Evolutionary conservation across 169 alveolate species (phyloP).

Genomic region (Plasmodium reichenowi): DNA sequence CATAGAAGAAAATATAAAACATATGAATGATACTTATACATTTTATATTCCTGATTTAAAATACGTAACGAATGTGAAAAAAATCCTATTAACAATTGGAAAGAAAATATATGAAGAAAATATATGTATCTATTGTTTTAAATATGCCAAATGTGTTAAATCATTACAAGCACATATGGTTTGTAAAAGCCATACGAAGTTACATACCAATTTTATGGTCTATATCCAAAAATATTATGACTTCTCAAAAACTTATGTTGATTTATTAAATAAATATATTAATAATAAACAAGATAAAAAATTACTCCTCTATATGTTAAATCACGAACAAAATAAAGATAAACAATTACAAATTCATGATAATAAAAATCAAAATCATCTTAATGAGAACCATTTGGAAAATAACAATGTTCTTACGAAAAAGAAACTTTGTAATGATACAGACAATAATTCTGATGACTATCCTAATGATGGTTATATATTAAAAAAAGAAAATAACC

Average conservation of each 20-base stretch:
- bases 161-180: slow-evolving; percentile 68
- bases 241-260: slow-evolving; percentile 74
- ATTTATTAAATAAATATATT: slow-evolving; percentile 66
- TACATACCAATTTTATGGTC: slow-evolving; percentile 43
- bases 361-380: not conserved
- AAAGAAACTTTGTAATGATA: not conserved
- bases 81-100: slow-evolving; percentile 75
- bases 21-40: slow-evolving; percentile 79
- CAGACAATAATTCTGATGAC: not conserved
- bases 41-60: slow-evolving; percentile 75
- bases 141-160: slow-evolving; percentile 53
- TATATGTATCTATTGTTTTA: slow-evolving; percentile 79
- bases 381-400: not conserved
- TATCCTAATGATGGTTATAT: not conserved
- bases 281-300: slow-evolving; percentile 63
- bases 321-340: slow-evolving; percentile 9
- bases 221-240: slow-evolving; percentile 76
- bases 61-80: slow-evolving; percentile 63
- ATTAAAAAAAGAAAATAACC: not conserved
- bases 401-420: not conserved
- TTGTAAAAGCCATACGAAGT: slow-evolving; percentile 75
- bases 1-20: slow-evolving; percentile 78
- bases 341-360: not conserved
- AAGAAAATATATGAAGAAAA: slow-evolving; percentile 82
- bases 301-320: slow-evolving; percentile 37